Evolutionary conservation across 148 eudicot species (phyloP), one percentile per base, ranked within the genome.

Genomic region (Talinum fruticosum): DNA sequence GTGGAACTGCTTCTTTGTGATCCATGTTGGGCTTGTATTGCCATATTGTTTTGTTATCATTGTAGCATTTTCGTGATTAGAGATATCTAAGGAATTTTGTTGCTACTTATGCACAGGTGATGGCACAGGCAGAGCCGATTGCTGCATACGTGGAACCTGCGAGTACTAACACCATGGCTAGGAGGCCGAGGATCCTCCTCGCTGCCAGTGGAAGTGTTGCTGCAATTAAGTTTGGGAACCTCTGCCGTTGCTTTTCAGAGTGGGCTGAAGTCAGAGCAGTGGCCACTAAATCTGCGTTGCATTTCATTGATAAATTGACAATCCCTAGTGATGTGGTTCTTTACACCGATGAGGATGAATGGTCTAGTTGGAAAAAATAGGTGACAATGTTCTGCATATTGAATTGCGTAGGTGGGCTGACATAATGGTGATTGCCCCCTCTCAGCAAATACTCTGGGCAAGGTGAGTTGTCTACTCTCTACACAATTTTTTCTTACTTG

Each of bases 201-300:
- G 99, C 99, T 77, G 97, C 99, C 23, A 93, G 99, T 85, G 99
- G 99, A 84, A 96, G 99, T 88, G 99, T 96, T 35, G 97, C 99
- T 73, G 85, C 99, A 15, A 90, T 96, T 54, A 93, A 96, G 80
- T 93, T 96, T 80, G 94, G 89, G 32, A 93, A 91, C 81, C 93
- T 93, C 30, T 96, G 97, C 76, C 88, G 77, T 79, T 87, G 94
- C 73, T 96, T 96, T 78, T 89, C 90, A 24, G 99, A 96, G 68
- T 96, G 99, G 99, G 99, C 97, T 26, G 99, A 96, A 76, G 97
- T 96, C 18, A 96, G 77, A 84, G 99, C 93, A 62, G 93, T 93
- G 79, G 90, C 89, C n/a, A 90, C 93, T 8, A 88, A 80, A 68
- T 86, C 94, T 32, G 90, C 97, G 72, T 85, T 93, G 75, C 93